phyloP scores from a whole-genome alignment of 148 eudicot species.

The Simmondsia chinensis region DNA sequence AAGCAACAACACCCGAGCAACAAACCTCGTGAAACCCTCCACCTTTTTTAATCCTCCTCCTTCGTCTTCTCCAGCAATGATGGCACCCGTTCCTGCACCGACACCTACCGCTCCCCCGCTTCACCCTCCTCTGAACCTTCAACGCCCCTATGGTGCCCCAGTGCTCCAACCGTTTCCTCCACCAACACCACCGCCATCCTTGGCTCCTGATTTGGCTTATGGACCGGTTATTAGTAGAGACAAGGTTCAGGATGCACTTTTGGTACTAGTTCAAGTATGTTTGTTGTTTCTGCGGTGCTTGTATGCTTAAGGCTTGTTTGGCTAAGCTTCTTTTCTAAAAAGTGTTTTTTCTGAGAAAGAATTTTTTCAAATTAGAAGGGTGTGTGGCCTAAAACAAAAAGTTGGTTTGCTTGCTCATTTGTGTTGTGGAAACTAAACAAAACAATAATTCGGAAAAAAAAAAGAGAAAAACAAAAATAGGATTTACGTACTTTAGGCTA shows the following conservation, averaged over 20 bases:
- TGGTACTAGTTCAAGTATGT: slow-evolving; percentile 53
- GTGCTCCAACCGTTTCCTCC: slow-evolving; percentile 97
- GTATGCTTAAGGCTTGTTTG: no score
- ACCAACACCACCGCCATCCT: slow-evolving; percentile 72
- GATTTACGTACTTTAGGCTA: no score
- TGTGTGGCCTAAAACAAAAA: not conserved
- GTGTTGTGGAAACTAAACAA: no score
- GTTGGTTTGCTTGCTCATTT: not conserved
- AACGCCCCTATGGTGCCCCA: slow-evolving; percentile 65
- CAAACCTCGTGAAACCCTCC: slow-evolving; percentile 69
- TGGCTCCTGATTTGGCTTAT: slow-evolving; percentile 44
- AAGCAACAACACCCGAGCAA: slow-evolving; percentile 23
- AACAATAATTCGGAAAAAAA: no score
- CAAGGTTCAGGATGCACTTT: slow-evolving; percentile 52
- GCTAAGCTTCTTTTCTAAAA: no score
- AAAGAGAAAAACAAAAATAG: no score
- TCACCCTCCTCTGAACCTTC: slow-evolving; percentile 46
- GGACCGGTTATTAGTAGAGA: slow-evolving; percentile 60
- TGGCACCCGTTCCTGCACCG: slow-evolving; percentile 37
- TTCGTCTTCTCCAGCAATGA: slow-evolving; percentile 29
- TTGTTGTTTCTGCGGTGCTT: no score
- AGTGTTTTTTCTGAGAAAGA: no score
- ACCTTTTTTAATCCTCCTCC: slow-evolving; percentile 44
- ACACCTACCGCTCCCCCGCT: slow-evolving; percentile 55
- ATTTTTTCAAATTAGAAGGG: not conserved